phyloP scores from a whole-genome alignment of 495 filamentous ascomycete genomes.

The Podospora anserina region DNA sequence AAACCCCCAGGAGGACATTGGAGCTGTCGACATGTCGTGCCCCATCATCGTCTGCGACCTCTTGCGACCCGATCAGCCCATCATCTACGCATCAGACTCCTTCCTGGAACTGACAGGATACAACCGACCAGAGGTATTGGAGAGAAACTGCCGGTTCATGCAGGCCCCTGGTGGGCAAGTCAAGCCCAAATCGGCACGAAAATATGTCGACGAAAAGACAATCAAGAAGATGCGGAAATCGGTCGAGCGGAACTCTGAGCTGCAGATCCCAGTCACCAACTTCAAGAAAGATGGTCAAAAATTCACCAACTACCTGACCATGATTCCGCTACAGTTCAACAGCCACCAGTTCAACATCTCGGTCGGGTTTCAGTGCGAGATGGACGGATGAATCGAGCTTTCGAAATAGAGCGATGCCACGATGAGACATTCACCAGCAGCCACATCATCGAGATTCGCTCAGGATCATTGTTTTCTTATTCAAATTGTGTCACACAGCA shows the following conservation, averaged over 20 bases:
- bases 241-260: conserved; percentile 39
- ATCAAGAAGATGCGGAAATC: conserved; percentile 40
- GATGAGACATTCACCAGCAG: neutral
- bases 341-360: conserved; percentile 5
- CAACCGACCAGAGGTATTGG: conserved; percentile 38
- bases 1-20: conserved; percentile 44
- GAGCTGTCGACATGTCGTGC: conserved; percentile 46
- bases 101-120: conserved; percentile 49
- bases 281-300: conserved; percentile 47
- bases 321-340: conserved; percentile 39
- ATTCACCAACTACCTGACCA: conserved; percentile 48
- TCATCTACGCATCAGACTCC: conserved; percentile 48
- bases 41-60: conserved; percentile 51
- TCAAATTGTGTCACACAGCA: neutral
- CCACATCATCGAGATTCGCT: neutral
- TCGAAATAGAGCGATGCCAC: neutral
- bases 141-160: conserved; percentile 53
- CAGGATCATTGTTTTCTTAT: neutral
- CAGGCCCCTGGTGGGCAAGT: conserved; percentile 43
- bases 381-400: neutral
- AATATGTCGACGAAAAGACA: conserved; percentile 36
- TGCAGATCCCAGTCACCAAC: conserved; percentile 46
- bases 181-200: conserved; percentile 27
- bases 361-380: conserved; percentile 8
- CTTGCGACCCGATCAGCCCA: conserved; percentile 41